Percentiles rank a stretch among this genome's conserved stretches.
These are phyloP conservation scores for Striga asiatica DNA, from an alignment of 257 asterid species.

Conservation along the genomic window DNA sequence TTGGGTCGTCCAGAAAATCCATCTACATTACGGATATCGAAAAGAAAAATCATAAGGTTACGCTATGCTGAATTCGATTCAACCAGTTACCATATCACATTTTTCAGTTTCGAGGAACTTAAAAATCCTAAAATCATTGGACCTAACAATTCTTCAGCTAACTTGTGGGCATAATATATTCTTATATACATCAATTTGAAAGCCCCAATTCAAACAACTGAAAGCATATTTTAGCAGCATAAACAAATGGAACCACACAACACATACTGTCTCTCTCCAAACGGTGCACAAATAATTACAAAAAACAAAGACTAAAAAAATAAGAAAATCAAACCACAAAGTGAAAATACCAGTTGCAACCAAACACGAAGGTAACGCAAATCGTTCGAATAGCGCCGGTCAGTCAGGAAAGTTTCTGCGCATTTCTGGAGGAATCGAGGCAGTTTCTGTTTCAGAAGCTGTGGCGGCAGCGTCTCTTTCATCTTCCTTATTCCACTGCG, in stretches of 20 bases:
- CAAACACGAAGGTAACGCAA: conserved; percentile 89
- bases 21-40: conserved; percentile 36
- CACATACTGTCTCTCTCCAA: too few species aligned
- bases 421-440: conserved; percentile 98
- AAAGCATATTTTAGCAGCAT: too few species aligned
- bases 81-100: not conserved
- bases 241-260: not conserved
- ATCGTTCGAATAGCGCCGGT: conserved; percentile 72
- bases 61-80: not conserved
- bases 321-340: not conserved
- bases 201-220: too few species aligned
- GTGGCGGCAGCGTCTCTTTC: conserved; percentile 64
- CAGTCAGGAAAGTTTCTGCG: conserved; percentile 55
- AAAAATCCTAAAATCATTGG: not conserved
- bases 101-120: not conserved
- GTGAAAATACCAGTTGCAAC: conserved; percentile 67
- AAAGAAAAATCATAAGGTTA: not conserved
- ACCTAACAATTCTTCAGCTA: not conserved
- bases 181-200: too few species aligned
- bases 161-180: too few species aligned
- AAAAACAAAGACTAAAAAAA: not conserved
- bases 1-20: conserved; percentile 90
- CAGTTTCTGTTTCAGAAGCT: conserved; percentile 64
- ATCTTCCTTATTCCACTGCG: conserved; percentile 69
- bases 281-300: not conserved